Evolutionary conservation across 352 stramenopile species (phyloP), one percentile per base, ranked within the genome.

Genomic region (Nothophytophthora sp.): DNA sequence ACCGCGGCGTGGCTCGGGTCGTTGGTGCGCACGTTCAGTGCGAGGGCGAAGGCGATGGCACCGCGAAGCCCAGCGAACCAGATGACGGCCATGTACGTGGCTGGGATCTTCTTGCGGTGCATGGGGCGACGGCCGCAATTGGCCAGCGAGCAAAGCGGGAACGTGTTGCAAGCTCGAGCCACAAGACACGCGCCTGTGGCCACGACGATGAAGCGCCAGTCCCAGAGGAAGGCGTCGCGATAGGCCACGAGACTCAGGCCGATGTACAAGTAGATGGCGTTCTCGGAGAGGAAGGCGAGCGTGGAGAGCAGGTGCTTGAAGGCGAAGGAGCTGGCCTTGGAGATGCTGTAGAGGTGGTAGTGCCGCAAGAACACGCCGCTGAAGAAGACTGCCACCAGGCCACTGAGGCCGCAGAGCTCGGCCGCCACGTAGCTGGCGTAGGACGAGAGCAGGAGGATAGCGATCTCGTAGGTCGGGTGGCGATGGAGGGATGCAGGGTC

Each of bases 41-140:
- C 76, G 27, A 96, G 74, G 16, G 90, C 89, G 53, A 97, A 98
- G 0, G 92, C 91, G 32, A 98, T 96, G 10, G 95, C 91, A 3
- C 95, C 95, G 27, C 95, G 84, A 15, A 98, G 60, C 13, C 95
- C 95, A 1, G 89, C 84, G 53, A 98, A 98, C 88, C 89, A 98
- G 34, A 98, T 92, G 19, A 93, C 83, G 13, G 86, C 25, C 75
- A 90, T 89, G 52, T 89, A 87, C 23, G 30, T 70, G 29, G 76
- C 60, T 0, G 79, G 71, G 43, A 92, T 92, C 29, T 70, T 66
- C 19, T 69, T 41, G 11, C 51, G 24, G 9, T 60, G 39, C 0
- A 53, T 64, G 3, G n/a, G n/a, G n/a, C n/a, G n/a, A n/a, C 80
- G 75, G 7, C 57, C 71, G 2, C 45, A 24, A 39, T 92, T 92